A percentile compares a stretch with the other conserved stretches of the same genome.
Conservation (phyloP, 805 yeast genomes). For the Suhomyces sp. region DNA sequence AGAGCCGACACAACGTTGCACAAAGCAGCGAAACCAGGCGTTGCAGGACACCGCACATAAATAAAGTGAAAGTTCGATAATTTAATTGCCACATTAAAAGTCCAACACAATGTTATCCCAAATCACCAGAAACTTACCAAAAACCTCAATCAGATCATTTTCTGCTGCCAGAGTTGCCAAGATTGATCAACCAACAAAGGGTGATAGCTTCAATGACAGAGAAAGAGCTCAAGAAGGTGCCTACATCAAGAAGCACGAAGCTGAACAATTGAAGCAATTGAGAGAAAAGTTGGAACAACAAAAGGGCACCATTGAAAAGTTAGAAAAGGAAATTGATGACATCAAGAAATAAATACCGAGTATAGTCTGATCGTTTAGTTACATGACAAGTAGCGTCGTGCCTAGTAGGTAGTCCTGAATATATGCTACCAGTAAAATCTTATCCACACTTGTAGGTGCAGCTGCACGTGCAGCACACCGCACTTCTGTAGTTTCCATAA, state of each 20-base stretch:
- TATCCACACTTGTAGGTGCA: neutral
- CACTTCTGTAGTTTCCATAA: neutral
- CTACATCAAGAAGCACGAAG: conserved; percentile 85
- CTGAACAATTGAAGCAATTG: conserved; percentile 76
- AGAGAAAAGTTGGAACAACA: conserved; percentile 76
- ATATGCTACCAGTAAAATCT: neutral
- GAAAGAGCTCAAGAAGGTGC: conserved; percentile 90
- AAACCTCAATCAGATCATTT: conserved; percentile 28
- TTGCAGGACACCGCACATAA: neutral
- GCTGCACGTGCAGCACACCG: neutral
- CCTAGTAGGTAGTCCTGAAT: neutral
- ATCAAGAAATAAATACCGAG: conserved; percentile 7
- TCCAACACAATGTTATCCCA: conserved; percentile 18
- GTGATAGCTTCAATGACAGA: conserved; percentile 57
- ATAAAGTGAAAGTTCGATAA: neutral
- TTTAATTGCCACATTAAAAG: neutral
- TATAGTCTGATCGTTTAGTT: neutral
- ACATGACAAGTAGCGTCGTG: neutral
- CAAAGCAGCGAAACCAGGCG: neutral
- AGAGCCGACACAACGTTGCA: neutral
- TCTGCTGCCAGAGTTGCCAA: conserved; percentile 26
- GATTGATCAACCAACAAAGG: conserved; percentile 13
- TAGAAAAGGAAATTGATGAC: conserved; percentile 47
- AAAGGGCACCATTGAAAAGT: conserved; percentile 53
- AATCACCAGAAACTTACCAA: conserved; percentile 20